phyloP scores from a whole-genome alignment of 179 eudicot genomes.

The Silene coronaria region DNA sequence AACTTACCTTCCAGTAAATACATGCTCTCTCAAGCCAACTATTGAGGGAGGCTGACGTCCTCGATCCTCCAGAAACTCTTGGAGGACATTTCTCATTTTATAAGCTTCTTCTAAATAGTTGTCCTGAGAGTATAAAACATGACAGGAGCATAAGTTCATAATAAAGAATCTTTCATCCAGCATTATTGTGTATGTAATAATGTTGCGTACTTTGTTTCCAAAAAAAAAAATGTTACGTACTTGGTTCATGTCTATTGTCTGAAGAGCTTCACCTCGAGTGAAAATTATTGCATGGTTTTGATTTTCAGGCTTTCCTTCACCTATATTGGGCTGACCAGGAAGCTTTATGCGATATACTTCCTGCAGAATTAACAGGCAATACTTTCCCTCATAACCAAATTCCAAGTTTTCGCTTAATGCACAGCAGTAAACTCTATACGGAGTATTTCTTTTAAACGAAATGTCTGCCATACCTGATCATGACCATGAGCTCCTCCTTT shows the following conservation, averaged over 20 bases:
- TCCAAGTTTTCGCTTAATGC: neutral
- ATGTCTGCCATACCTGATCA: conserved; percentile 61
- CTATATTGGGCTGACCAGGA: conserved; percentile 92
- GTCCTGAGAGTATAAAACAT: conserved; percentile 50
- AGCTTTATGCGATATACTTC: conserved; percentile 90
- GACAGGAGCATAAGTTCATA: conserved; percentile 8
- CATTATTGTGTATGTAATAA: neutral
- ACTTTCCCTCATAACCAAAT: neutral
- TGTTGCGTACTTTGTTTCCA: too few relatives aligned
- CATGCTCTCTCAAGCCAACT: conserved; percentile 92
- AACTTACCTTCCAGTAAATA: conserved; percentile 97
- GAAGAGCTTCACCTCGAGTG: conserved; percentile 99
- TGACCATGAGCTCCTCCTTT: conserved; percentile 81
- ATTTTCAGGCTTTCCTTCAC: conserved; percentile 99
- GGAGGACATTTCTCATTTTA: conserved; percentile 83
- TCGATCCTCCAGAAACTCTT: conserved; percentile 58
- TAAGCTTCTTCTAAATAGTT: conserved; percentile 94
- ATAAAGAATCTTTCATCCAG: neutral
- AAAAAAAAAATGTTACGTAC: too few relatives aligned
- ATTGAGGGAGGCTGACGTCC: conserved; percentile 65
- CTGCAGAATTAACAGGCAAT: conserved; percentile 31
- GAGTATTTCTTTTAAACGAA: neutral
- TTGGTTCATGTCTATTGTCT: conserved; percentile 98
- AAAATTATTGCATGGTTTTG: conserved; percentile 95
- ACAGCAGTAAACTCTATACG: neutral